Percentiles rank a stretch among this genome's conserved stretches.
Evolutionary conservation across 2,329 filamentous ascomycete genomes (phyloP).

Genomic region (Pseudocercospora crystallina): DNA sequence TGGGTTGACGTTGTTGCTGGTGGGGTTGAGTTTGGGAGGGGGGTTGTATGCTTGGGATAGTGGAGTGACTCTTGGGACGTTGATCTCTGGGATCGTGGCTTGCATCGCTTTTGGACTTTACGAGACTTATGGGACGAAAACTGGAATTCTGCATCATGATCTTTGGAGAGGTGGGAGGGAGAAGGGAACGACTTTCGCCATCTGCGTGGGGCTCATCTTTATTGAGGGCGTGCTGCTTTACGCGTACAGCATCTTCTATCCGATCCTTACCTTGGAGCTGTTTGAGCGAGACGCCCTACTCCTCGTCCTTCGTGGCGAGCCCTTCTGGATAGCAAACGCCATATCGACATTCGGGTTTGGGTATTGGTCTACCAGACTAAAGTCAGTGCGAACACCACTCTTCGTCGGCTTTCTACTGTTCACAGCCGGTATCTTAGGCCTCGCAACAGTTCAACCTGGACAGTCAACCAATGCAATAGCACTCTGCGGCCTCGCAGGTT

Average conservation of each 20-base stretch:
- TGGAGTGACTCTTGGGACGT: constrained; percentile 32
- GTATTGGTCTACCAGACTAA: no score
- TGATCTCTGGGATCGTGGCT: constrained; percentile 34
- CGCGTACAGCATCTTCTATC: constrained; percentile 19
- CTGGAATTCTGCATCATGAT: constrained; percentile 22
- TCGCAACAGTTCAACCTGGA: constrained; percentile 20
- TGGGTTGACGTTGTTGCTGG: constrained; percentile 35
- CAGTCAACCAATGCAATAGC: constrained; percentile 17
- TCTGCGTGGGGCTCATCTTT: constrained; percentile 19
- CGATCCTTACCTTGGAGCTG: background rate
- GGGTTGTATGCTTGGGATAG: constrained; percentile 34
- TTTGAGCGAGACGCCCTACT: no score
- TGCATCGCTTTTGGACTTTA: constrained; percentile 33
- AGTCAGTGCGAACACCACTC: background rate
- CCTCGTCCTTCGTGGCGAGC: no score
- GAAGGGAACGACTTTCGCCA: constrained; percentile 10
- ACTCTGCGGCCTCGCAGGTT: constrained; percentile 16
- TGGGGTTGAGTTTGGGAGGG: background rate
- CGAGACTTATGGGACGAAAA: constrained; percentile 19
- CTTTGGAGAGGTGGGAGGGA: constrained; percentile 13
- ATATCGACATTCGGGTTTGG: no score
- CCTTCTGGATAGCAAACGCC: no score
- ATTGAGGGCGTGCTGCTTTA: constrained; percentile 22
- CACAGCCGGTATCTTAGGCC: constrained; percentile 16
- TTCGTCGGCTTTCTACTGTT: constrained; percentile 18